Evolutionary conservation across 306 rosid genomes (phyloP), one percentile per base, ranked within the genome.

Genomic region (Biancaea sappan): DNA sequence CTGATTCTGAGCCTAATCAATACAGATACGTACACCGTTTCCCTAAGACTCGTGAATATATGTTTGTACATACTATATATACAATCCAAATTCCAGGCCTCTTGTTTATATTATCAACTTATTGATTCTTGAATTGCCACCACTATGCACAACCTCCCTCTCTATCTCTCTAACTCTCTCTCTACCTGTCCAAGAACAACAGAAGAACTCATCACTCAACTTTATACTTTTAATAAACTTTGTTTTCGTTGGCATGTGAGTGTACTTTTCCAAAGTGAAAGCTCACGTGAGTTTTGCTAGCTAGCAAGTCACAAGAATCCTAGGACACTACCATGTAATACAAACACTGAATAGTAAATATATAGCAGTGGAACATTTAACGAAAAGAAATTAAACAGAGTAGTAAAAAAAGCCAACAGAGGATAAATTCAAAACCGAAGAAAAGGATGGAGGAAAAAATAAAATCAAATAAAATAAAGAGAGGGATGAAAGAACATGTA

Each of bases 181-280:
- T 54, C 61, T 25, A 6, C 8, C 66, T 79, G 82, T 75, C 76
- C 73, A 62, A 65, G 79, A 87, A 81, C 81, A 76, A 80, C 87
- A 80, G 76, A 84, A 84, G 71, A 87, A 69, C 85, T 76, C 82
- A 84, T 82, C 91, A 77, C 66, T 84, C 83, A 79, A 82, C 92
- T 91, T 88, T 89, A 78, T 86, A 74, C 79, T 79, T 86, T 78
- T 52, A 86, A 77, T 81, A 80, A 71, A 13, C 85, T 84, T 91
- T 92, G 94, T 90, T 83, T 89, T 76, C 89, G 81, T 77, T 84
- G 71, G 73, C 97, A 94, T 86, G 97, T 94, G 98, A 94, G 88
- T 89, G 97, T 91, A 89, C 98, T 84, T 89, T 93, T 86, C 94
- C 96, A 61, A 85, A 88, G 94, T 79, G 85, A 84, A 86, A 54